Base-by-base conservation (phyloP, 164 flowering plant species). In the Vitis amurensis region DNA sequence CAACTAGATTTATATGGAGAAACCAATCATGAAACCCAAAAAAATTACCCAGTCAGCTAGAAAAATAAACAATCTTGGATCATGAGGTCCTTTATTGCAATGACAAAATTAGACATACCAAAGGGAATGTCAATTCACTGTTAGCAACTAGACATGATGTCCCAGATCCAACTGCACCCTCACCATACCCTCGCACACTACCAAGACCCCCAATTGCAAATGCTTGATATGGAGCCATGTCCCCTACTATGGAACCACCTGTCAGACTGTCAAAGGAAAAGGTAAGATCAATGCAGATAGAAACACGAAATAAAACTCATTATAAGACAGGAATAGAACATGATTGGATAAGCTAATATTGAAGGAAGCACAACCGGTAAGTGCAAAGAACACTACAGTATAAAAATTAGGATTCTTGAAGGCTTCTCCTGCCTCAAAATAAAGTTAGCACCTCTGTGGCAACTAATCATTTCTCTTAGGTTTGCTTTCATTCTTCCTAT, bases 141-240 rank as follows among this genome's bases (percentile, higher is more conserved):
- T 89, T 94, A 63, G 87, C 89, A 68, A 94, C 82, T 37, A 94
- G 75, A 79, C 97, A 94, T 47, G 95, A 91, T 75, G 95, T 85
- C 66, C 98, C 98, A 71, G 87, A 82, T 64, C 97, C 97, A 75
- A 94, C 90, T 53, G 95, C 98, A 64, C 98, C 98, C 71, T 94
- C 95, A 66, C 97, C 97, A 73, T 94, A 94, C 13, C 98, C 98
- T 63, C 98, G 82, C 57, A 94, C 89, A 72, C 95, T 92, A 58
- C 90, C 89, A 69, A 79, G 83, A 62, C 97, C 98, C 4, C 98
- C 98, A 77, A 94, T 87, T 55, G 97, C 82, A 82, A 94, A 94
- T 72, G 97, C 97, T 80, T 92, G 97, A 76, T 91, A 88, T 68
- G 98, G 98, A 78, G 97, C 98, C 91, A 94, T 91, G 77, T 94